These are phyloP conservation scores for Graphilbum ipis-grandicollis DNA, from an alignment of 2,329 filamentous ascomycete genomes.

Conservation along the genomic window DNA sequence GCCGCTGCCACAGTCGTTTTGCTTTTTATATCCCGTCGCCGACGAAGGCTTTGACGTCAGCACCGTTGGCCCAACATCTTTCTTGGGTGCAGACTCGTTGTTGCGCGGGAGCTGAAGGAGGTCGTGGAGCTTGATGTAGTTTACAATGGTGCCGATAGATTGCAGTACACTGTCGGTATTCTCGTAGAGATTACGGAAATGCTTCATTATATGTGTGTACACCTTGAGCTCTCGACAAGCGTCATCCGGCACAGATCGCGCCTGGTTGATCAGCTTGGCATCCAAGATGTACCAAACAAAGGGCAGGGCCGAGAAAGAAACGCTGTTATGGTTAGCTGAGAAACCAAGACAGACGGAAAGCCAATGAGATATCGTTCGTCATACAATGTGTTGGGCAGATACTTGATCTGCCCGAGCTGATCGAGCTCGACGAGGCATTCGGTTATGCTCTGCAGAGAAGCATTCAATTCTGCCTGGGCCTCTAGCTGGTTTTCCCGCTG, in stretches of 20 bases:
- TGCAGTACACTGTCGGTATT: background rate
- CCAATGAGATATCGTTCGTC: background rate
- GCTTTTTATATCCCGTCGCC: too few species aligned
- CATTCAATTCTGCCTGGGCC: background rate
- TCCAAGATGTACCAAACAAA: conserved; percentile 1
- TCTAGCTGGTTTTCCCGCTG: background rate
- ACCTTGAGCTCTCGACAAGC: background rate
- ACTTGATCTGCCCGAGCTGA: background rate
- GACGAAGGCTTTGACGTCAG: too few species aligned
- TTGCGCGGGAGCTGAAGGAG: background rate
- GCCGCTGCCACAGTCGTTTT: background rate
- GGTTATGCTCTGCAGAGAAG: background rate
- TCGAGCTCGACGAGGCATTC: background rate
- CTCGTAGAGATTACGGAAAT: background rate
- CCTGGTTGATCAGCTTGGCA: background rate
- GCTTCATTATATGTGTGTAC: background rate
- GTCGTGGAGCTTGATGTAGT: background rate
- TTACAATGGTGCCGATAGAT: background rate
- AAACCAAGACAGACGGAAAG: background rate
- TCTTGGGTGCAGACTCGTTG: too few species aligned
- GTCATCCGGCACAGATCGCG: background rate
- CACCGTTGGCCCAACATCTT: too few species aligned
- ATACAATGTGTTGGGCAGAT: conserved; percentile 1
- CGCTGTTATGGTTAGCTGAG: background rate
- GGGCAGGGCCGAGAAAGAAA: background rate